Evolutionary conservation across 2,329 filamentous ascomycete genomes (phyloP), one percentile per base, ranked within the genome.

Genomic region (Aspergillus piperis): DNA sequence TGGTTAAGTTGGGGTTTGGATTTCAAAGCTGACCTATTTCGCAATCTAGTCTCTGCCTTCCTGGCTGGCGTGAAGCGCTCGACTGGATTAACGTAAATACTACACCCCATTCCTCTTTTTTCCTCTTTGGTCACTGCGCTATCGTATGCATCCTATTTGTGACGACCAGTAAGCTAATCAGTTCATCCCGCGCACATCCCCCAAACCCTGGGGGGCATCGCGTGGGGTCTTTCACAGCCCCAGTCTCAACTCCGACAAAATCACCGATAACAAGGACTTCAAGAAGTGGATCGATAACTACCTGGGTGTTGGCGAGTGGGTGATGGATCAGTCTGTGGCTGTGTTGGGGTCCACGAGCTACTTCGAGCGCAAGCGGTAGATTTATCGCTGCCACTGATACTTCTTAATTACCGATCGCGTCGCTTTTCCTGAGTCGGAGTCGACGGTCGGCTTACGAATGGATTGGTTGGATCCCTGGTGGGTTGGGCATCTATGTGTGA

Each of bases 61-160:
- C 88, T 99, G 68, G 95, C 95, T 41, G 95, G 95, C 72, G 93
- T 99, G 83, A 96, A 96, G 82, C 92, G 95, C 70, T 97, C 94
- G 66, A 98, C 95, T 63, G 95, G 95, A 73, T 84, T 99, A 81
- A 97, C 93, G 95, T 99, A 90, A 86, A 91, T 90, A 68, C 11
- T 36, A 36, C 32, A 60, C 62, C 66, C 54, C 57, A 65, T 62
- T 55, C 47, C 64, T 47, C 61, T 63, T 61, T 60, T 56, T 57
- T 11, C 5, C 11, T n/a, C n/a, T 23, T 23, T 3, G 19, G 36
- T 38, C 27, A 38, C 8, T 30, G 6, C 11, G 11, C 10, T 56
- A 52, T 25, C 30, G 38, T 17, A 42, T 21, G 19, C 30, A 23
- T 2, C 41, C 30, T 13, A 44, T 19, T 36, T 17, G 11, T 17